Evolutionary conservation across 1,284 basidiomycete species (phyloP).

Genomic region (Rhodotorula sp.): DNA sequence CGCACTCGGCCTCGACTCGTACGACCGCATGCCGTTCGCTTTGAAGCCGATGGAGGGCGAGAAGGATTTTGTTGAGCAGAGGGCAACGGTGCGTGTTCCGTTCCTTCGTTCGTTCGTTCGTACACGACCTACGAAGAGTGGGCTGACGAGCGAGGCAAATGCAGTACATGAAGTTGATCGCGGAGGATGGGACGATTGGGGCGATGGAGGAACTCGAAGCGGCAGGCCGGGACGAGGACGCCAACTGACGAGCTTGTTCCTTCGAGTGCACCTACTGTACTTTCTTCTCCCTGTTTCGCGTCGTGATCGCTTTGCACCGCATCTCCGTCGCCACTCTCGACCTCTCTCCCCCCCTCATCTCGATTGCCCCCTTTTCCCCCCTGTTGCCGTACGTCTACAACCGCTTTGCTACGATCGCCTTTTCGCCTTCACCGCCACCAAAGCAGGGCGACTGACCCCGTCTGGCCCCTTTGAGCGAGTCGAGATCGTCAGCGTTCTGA

Average conservation of each 20-base stretch:
- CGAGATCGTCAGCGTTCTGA: no score
- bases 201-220: constrained; percentile 24
- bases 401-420: not conserved
- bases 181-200: constrained; percentile 26
- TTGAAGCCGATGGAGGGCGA: constrained; percentile 59
- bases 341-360: no score
- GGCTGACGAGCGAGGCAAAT: no score
- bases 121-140: no score
- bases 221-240: constrained; percentile 10
- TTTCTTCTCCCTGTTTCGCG: no score
- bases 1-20: constrained; percentile 50
- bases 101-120: not conserved
- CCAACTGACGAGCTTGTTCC: no score
- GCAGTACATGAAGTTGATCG: constrained; percentile 21
- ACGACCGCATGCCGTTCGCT: constrained; percentile 69
- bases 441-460: no score
- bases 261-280: no score
- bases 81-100: constrained; percentile 57
- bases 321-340: not conserved
- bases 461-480: no score
- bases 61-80: constrained; percentile 59
- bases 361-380: no score
- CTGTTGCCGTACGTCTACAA: no score
- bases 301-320: not conserved
- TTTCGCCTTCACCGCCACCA: not conserved